Evolutionary conservation across 2,329 filamentous ascomycete genomes (phyloP).

Genomic region (Calonectria pseudoturangicola): DNA sequence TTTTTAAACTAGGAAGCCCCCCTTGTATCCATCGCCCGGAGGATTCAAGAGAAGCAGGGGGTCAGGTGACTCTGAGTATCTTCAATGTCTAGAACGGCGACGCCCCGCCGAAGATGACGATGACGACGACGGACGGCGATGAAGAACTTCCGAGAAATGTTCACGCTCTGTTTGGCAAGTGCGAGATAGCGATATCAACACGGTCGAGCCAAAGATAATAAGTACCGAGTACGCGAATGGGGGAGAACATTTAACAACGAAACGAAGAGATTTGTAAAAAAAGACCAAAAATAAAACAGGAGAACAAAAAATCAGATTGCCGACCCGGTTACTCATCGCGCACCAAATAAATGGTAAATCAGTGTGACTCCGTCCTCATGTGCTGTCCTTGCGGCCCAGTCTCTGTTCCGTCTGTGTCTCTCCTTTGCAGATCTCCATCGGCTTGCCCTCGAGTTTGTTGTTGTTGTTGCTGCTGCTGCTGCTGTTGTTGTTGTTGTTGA

Average conservation of each 20-base stretch:
- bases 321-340: constrained; percentile 14
- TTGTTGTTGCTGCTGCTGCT: background rate
- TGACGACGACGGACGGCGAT: no score
- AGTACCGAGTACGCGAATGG: constrained; percentile 3
- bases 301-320: constrained; percentile 14
- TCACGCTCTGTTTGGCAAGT: background rate
- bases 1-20: background rate
- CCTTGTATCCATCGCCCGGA: background rate
- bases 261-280: constrained; percentile 23
- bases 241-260: constrained; percentile 27
- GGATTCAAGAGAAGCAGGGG: constrained; percentile 7
- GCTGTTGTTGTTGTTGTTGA: background rate
- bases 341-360: constrained; percentile 19
- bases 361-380: constrained; percentile 40
- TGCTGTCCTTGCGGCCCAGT: constrained; percentile 42
- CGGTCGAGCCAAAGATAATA: background rate
- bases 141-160: background rate
- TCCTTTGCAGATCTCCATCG: constrained; percentile 26
- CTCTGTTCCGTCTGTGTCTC: constrained; percentile 39
- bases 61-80: background rate
- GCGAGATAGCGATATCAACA: constrained; percentile 2
- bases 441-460: constrained; percentile 6
- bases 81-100: background rate
- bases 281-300: background rate
- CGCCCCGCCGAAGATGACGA: constrained; percentile 1